Evolutionary conservation across 1,284 basidiomycete species (phyloP), one percentile per base, ranked within the genome.

Genomic region (Trichosporon sp.): DNA sequence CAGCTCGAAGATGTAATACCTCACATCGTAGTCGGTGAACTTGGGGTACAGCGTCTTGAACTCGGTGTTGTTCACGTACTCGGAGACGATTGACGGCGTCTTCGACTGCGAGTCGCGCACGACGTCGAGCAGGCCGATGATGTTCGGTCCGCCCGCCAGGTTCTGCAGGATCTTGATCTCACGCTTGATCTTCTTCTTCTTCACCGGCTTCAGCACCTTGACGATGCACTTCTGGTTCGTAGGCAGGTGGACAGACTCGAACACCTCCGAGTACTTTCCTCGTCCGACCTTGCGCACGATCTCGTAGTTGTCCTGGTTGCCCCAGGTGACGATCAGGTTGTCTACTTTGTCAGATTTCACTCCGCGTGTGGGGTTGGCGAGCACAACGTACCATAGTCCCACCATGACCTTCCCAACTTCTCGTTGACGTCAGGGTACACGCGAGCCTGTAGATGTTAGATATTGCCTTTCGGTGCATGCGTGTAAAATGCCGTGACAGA

Each of bases 131-230:
- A 99, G 87, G 7, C 88, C 78, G 86, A 95, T 82, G 87, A 90
- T 85, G 91, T 99, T 81, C 11, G 95, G 95, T 23, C 97, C 97
- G 31, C 96, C 95, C 0, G 95, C 93, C 25, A 98, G 87, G 83
- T 98, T 98, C 83, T 97, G 95, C 44, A 99, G 85, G 76, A 99
- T 98, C 87, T 99, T 98, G 85, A 99, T 98, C 86, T 99, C 96
- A 73, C 96, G 89, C 87, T 98, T 98, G 85, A 99, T 98, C 87
- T 99, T 99, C 89, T 98, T 98, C 89, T 98, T 98, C 88, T 99
- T 98, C 64, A 99, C 96, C 0, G 97, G 97, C 84, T 99, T 99
- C 74, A 99, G 87, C 64, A 98, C 95, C 84, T 99, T 98, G 86
- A 98, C 95, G 83, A 98, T 95, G 83, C 95, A 97, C 84, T 97